Percentiles rank a stretch among this genome's conserved stretches.
phyloP scores from a whole-genome alignment of 192 early-diverging fungal genomes.

The Umbelopsis vinacea region DNA sequence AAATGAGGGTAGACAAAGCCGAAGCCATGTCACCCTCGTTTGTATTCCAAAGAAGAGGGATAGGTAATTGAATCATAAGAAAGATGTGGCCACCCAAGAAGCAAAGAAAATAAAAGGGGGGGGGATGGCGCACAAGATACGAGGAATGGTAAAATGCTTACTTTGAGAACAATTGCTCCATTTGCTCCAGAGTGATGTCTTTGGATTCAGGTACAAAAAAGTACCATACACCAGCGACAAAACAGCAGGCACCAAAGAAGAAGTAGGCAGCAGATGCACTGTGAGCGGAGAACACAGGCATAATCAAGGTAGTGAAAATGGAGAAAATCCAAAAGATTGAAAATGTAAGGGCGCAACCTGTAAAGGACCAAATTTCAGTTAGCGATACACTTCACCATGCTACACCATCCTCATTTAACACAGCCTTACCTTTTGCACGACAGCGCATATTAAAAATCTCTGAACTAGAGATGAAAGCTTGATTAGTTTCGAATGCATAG shows the following conservation, averaged over 20 bases:
- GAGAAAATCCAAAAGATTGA: slow-evolving; percentile 20
- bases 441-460: slow-evolving; percentile 24
- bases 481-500: neutral
- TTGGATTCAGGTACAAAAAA: slow-evolving; percentile 62
- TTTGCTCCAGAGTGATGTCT: slow-evolving; percentile 15
- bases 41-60: slow-evolving; percentile 12
- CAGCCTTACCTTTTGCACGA: neutral
- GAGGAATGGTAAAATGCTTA: neutral
- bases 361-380: neutral
- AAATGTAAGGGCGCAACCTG: slow-evolving; percentile 9
- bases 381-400: no score
- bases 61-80: neutral
- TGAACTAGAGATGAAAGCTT: slow-evolving; percentile 7
- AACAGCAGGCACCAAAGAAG: slow-evolving; percentile 15
- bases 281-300: slow-evolving; percentile 17
- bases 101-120: no score
- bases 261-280: neutral
- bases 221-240: slow-evolving; percentile 11
- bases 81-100: no score
- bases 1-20: slow-evolving; percentile 5
- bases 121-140: neutral
- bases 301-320: slow-evolving; percentile 3
- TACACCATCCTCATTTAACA: no score
- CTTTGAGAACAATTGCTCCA: slow-evolving; percentile 18
- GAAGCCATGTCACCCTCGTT: slow-evolving; percentile 1